A percentile compares a stretch with the other conserved stretches of the same genome.
These are phyloP conservation scores for Fusarium pseudoanthophilum DNA, from an alignment of 2,329 filamentous ascomycete genomes.

Conservation along the genomic window DNA sequence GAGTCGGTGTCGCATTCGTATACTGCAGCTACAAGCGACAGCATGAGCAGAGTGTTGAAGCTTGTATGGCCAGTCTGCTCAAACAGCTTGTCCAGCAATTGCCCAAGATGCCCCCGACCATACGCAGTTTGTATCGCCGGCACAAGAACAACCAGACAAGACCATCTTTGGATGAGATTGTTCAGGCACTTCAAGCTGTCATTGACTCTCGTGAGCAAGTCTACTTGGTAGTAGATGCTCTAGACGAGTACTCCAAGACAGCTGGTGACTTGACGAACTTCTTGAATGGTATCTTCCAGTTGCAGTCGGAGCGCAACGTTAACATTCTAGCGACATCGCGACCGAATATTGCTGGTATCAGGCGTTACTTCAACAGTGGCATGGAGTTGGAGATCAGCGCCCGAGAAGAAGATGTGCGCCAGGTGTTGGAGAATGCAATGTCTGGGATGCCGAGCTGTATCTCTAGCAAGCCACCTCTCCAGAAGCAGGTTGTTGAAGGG, in stretches of 20 bases:
- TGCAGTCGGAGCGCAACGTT: background rate
- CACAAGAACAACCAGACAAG: background rate
- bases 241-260: background rate
- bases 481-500: background rate
- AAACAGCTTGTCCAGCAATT: background rate
- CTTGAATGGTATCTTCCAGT: background rate
- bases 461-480: background rate
- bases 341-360: background rate
- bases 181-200: background rate
- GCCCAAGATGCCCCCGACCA: background rate
- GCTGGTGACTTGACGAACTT: background rate
- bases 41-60: background rate
- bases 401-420: background rate
- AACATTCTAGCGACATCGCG: background rate
- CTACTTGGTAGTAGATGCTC: background rate
- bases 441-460: background rate
- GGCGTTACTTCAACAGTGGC: background rate
- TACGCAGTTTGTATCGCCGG: background rate
- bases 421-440: background rate
- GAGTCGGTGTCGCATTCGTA: background rate
- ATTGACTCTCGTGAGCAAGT: background rate
- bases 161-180: background rate
- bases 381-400: background rate
- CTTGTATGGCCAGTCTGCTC: background rate
- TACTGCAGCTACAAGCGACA: background rate